Evolutionary conservation across 2,329 filamentous ascomycete genomes (phyloP), one percentile per base, ranked within the genome.

Genomic region (Aureobasidium sp.): DNA sequence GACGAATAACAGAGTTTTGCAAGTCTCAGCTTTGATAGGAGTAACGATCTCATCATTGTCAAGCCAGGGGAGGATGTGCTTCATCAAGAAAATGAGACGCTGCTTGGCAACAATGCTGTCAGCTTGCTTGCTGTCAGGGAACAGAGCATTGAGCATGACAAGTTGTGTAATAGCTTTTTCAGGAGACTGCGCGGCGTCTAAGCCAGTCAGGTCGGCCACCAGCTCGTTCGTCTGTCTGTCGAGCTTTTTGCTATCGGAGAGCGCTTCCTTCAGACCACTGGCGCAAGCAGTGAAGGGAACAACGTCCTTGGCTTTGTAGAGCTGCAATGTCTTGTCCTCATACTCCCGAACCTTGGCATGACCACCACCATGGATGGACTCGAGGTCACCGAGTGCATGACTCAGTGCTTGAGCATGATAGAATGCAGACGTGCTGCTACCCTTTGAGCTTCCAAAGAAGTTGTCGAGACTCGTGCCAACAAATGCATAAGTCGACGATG

Each of bases 41-140:
- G 64, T 77, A 71, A n/a, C 83, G 65, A 61, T 74, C 1, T 75
- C 73, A 0, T 77, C 71, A 0, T 79, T 78, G 15, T 87, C 82
- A 0, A 92, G 76, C 84, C 89, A 92, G 9, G 84, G 82, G 0
- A 89, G 82, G 8, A 96, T 80, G 65, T 92, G 87, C 70, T 89
- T 90, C 46, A 93, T 84, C 9, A 93, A 86, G 75, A 96, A 94
- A 0, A 96, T 85, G 2, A 94, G 75, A 27, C 91, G 83, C 68
- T 92, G 84, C 60, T 79, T 80, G 1, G 78, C 70, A 50, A 75
- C 76, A n/a, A 84, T 78, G 27, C 72, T 78, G 7, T 78, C 72
- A 5, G 77, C 71, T 23, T 82, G 75, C 8, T 75, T 74, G 39
- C 80, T 77, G 62, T 82, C 78, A 3, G 76, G 70, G 9, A 85